These are phyloP conservation scores for Phytophthora sojae DNA, from an alignment of 352 stramenopile genomes.

Conservation along the genomic window DNA sequence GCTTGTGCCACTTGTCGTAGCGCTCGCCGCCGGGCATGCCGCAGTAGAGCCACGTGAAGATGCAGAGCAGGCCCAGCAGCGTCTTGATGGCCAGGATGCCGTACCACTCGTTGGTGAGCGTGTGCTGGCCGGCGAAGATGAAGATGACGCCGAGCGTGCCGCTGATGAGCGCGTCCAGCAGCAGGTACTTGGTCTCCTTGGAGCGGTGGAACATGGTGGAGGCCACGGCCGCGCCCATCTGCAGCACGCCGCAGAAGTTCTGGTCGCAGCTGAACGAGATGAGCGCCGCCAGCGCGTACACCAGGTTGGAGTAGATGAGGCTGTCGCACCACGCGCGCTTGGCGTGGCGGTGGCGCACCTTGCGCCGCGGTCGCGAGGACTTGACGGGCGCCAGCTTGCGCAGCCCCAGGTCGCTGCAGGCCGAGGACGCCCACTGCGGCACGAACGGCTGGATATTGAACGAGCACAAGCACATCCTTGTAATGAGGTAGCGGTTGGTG, in stretches of 20 bases:
- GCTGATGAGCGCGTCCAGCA: constrained; percentile 82
- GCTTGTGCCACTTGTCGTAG: constrained; percentile 85
- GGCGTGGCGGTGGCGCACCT: constrained; percentile 47
- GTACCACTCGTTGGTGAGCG: constrained; percentile 79
- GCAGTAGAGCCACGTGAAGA: constrained; percentile 88
- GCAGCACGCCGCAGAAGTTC: constrained; percentile 76
- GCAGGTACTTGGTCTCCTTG: constrained; percentile 85
- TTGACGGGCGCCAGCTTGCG: constrained; percentile 48
- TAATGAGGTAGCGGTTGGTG: too few species aligned
- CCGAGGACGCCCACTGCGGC: constrained; percentile 46
- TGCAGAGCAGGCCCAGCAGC: constrained; percentile 57
- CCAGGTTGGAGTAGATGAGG: constrained; percentile 84
- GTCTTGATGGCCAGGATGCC: constrained; percentile 76
- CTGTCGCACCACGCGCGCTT: constrained; percentile 79
- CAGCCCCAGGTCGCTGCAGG: constrained; percentile 32
- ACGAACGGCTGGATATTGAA: constrained; percentile 41
- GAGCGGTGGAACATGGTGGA: constrained; percentile 85
- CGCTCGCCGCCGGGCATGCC: constrained; percentile 71
- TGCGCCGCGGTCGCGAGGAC: constrained; percentile 49
- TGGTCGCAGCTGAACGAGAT: constrained; percentile 78
- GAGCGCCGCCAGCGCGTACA: constrained; percentile 74
- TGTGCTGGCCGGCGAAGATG: constrained; percentile 71
- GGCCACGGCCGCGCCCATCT: constrained; percentile 72
- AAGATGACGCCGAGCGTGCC: constrained; percentile 76
- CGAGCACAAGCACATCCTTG: constrained; percentile 44